Evolutionary conservation across 106 monocot genomes (phyloP).

Genomic region (Triglochin maritima): DNA sequence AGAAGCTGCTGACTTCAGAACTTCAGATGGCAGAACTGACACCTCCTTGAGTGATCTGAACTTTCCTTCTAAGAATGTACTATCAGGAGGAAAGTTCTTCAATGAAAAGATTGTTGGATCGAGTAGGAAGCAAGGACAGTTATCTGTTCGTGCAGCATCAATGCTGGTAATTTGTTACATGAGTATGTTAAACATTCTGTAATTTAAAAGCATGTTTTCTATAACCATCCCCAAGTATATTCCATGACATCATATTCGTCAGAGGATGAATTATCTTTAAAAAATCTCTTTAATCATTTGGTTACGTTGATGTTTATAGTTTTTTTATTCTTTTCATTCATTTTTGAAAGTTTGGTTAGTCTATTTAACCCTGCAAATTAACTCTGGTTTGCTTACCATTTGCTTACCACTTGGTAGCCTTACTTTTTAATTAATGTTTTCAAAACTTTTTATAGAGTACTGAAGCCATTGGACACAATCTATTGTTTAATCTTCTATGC

Average conservation of each 20-base stretch:
- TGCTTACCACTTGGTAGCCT: no score
- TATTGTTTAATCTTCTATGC: background rate
- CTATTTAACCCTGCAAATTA: no score
- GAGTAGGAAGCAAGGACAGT: slow-evolving; percentile 33
- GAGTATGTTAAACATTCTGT: background rate
- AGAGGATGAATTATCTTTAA: no score
- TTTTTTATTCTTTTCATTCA: no score
- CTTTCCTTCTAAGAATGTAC: slow-evolving; percentile 13
- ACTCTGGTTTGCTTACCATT: no score
- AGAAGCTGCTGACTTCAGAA: slow-evolving; percentile 3
- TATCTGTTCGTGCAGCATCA: slow-evolving; percentile 70
- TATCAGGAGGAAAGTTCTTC: slow-evolving; percentile 21
- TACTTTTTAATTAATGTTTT: no score
- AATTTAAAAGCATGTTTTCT: background rate
- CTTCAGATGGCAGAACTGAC: background rate
- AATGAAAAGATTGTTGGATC: slow-evolving; percentile 27
- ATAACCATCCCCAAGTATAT: no score
- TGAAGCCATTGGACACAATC: background rate
- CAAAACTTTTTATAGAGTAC: no score
- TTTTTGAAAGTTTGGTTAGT: no score
- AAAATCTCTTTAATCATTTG: no score
- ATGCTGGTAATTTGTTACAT: slow-evolving; percentile 59
- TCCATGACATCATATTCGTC: no score
- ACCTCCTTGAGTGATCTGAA: slow-evolving; percentile 7
- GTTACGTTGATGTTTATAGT: no score